phyloP scores from a whole-genome alignment of 2,329 filamentous ascomycete species.

The Endothia cerciana region DNA sequence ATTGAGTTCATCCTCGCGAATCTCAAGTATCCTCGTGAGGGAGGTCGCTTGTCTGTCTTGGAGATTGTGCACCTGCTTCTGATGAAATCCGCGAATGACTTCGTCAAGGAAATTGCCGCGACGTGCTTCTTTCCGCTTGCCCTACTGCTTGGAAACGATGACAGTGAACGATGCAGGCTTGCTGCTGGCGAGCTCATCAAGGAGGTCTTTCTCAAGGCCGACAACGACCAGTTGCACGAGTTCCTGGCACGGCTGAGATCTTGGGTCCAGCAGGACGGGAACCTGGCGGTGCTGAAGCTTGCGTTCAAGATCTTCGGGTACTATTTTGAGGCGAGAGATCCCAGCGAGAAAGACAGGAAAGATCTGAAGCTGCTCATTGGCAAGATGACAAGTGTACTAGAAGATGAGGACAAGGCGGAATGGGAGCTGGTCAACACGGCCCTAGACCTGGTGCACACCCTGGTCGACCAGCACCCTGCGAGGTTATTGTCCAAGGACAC shows the following conservation, averaged over 20 bases:
- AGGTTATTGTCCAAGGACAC: constrained; percentile 64
- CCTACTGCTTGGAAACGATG: constrained; percentile 85
- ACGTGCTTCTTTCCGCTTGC: constrained; percentile 87
- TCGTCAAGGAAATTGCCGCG: constrained; percentile 79
- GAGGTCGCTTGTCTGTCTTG: constrained; percentile 89
- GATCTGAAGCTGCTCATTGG: constrained; percentile 68
- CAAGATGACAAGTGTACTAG: constrained; percentile 57
- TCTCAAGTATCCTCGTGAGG: constrained; percentile 84
- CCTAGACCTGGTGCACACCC: constrained; percentile 68
- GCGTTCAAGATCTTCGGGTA: constrained; percentile 81
- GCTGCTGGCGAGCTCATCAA: constrained; percentile 81
- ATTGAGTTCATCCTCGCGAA: constrained; percentile 88
- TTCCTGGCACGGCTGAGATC: constrained; percentile 72
- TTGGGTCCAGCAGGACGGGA: constrained; percentile 78
- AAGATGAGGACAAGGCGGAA: constrained; percentile 59
- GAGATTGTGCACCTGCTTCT: constrained; percentile 88
- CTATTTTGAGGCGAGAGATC: constrained; percentile 74
- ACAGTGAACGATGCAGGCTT: constrained; percentile 81
- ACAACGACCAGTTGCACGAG: constrained; percentile 70
- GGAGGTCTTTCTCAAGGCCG: constrained; percentile 77
- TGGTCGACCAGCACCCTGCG: constrained; percentile 69
- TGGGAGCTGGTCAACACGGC: constrained; percentile 77
- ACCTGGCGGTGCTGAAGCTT: constrained; percentile 70
- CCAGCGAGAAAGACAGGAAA: constrained; percentile 63
- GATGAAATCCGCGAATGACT: constrained; percentile 79